Evolutionary conservation across 768 basidiomycete genomes (phyloP).

Genomic region (Pleurotus eryngii): DNA sequence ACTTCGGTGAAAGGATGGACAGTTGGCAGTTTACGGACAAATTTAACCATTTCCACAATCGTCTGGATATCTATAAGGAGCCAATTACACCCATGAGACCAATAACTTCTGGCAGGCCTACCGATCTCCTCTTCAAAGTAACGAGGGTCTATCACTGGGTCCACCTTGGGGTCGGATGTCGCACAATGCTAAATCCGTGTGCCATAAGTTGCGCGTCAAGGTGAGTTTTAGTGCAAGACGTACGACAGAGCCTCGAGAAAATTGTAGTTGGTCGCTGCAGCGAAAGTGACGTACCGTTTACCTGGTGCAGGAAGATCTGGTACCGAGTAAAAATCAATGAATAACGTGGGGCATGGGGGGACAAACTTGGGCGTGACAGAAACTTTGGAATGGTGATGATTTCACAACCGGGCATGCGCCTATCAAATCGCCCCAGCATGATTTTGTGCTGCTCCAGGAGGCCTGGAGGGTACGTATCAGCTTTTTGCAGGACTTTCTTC

Average conservation of each 20-base stretch:
- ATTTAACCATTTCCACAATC: conserved; percentile 15
- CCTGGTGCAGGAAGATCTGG: conserved; percentile 16
- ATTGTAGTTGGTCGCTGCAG: conserved; percentile 36
- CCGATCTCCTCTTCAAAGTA: conserved; percentile 1
- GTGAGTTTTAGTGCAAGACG: conserved; percentile 15
- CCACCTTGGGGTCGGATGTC: not conserved
- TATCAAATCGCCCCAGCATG: not conserved
- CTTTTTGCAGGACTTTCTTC: not conserved
- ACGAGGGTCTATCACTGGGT: not conserved
- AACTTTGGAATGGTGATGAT: not conserved
- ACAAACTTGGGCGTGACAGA: conserved; percentile 1
- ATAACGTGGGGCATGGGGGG: not conserved
- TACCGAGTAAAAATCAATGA: not conserved
- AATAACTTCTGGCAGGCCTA: conserved; percentile 32
- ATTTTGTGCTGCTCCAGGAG: not conserved
- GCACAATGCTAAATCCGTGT: conserved; percentile 24
- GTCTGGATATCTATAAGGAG: conserved; percentile 20
- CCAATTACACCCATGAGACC: not conserved
- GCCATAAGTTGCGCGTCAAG: conserved; percentile 23
- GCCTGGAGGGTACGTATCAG: not conserved
- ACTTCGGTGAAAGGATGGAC: conserved; percentile 18
- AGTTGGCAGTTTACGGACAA: conserved; percentile 13
- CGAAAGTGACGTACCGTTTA: conserved; percentile 39
- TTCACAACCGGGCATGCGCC: not conserved
- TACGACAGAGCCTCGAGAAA: conserved; percentile 48